phyloP scores from a whole-genome alignment of 1,284 basidiomycete species.

The Ceratobasidium sp. region DNA sequence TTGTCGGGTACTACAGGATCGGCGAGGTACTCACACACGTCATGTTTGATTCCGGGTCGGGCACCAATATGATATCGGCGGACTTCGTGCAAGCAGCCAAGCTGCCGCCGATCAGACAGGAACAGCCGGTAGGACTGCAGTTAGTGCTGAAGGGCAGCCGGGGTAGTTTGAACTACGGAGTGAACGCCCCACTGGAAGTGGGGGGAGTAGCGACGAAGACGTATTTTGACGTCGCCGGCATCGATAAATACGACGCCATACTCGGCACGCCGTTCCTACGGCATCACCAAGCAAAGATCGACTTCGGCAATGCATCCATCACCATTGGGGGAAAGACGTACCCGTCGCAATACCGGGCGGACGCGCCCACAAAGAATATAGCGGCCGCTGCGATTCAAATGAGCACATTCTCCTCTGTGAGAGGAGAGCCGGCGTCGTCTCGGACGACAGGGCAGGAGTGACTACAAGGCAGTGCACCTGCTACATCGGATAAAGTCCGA shows the following conservation, averaged over 20 bases:
- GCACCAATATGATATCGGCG: constrained; percentile 21
- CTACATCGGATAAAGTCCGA: constrained; percentile 17
- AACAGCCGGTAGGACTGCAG: constrained; percentile 17
- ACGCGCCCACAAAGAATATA: no score
- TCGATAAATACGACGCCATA: constrained; percentile 53
- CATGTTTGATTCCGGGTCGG: constrained; percentile 22
- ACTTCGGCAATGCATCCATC: neutral
- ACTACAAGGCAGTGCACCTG: neutral
- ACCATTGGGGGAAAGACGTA: neutral
- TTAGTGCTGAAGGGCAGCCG: constrained; percentile 21
- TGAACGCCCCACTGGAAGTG: neutral
- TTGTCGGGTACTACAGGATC: neutral
- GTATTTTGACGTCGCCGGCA: constrained; percentile 53
- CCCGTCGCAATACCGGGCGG: neutral
- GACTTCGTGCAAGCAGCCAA: constrained; percentile 4
- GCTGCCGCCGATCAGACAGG: neutral
- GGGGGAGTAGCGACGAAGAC: constrained; percentile 50
- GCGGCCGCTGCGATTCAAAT: no score
- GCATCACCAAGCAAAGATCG: constrained; percentile 17
- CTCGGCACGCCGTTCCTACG: constrained; percentile 54
- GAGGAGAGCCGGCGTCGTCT: constrained; percentile 47
- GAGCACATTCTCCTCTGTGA: no score
- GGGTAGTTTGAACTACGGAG: constrained; percentile 1
- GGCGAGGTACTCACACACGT: constrained; percentile 1
- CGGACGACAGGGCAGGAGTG: neutral